Evolutionary conservation across 1,284 basidiomycete species (phyloP).

Genomic region (Boletus semigastroideus): DNA sequence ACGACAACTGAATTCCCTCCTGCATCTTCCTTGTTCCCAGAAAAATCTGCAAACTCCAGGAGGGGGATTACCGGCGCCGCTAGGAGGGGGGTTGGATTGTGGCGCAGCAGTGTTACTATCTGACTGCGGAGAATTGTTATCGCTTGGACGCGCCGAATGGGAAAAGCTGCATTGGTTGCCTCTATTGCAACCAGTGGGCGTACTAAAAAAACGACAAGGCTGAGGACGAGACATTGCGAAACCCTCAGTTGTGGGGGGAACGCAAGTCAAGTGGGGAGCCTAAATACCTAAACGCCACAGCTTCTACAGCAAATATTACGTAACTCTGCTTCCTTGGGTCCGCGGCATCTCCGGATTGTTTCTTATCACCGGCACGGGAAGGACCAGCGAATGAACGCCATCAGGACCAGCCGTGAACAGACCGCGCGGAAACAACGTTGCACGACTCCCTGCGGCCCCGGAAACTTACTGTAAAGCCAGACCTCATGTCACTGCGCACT

Average conservation of each 20-base stretch:
- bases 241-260: not conserved
- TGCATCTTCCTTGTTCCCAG: slow-evolving; percentile 54
- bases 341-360: no score
- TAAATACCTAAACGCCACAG: not conserved
- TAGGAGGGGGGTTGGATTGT: slow-evolving; percentile 2
- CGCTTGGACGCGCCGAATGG: slow-evolving; percentile 17
- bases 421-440: not conserved
- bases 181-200: slow-evolving; percentile 40
- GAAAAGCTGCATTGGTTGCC: slow-evolving; percentile 38
- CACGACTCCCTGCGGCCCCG: not conserved
- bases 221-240: slow-evolving; percentile 22
- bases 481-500: not conserved
- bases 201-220: slow-evolving; percentile 41
- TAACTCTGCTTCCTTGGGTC: slow-evolving; percentile 1
- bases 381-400: no score
- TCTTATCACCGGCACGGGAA: no score
- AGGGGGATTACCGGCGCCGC: slow-evolving; percentile 10
- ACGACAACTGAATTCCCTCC: slow-evolving; percentile 46
- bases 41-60: slow-evolving; percentile 47
- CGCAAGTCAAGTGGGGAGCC: not conserved
- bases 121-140: not conserved
- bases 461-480: not conserved
- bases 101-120: slow-evolving; percentile 3
- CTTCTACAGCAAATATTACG: slow-evolving; percentile 19
- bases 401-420: no score